Evolutionary conservation across 768 basidiomycete species (phyloP), one percentile per base, ranked within the genome.

Genomic region (Paxillus involutus): DNA sequence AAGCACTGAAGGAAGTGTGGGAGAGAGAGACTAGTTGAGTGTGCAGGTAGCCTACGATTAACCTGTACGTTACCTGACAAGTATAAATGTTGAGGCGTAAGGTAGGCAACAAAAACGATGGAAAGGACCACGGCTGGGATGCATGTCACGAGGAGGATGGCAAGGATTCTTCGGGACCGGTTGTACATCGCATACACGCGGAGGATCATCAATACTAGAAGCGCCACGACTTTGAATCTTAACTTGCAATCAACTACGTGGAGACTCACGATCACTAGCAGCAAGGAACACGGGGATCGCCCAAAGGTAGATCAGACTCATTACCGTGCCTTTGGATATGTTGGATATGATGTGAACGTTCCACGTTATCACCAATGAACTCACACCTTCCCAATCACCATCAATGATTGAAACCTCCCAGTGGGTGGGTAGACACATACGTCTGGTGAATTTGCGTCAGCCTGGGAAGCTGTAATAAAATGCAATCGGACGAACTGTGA

Each of bases 151-250:
- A 63, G 11, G 16, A 63, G 55, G 14, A 57, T 10, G 16, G 6
- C 4, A 2, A 59, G 24, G 4, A 63, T 33, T 5, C 1, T 16
- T 14, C 17, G 57, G 19, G 60, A 63, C 32, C 19, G 45, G 12
- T 42, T 8, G 52, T 53, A 62, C 44, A 63, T 59, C 13, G 58
- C 49, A 24, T 47, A 51, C 1, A 63, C 52, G 16, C 61, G 62
- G 16, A 63, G 47, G 17, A 60, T 47, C 61, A 63, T 63, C 37
- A 63, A 39, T 3, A 63, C 61, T 63, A 13, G n/a, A 12, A 14
- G 12, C 12, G 2, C 33, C 4, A 12, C 32, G 16, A 35, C 1
- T 3, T 21, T 9, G 16, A 52, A 19, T 13, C 32, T 4, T 6
- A 17, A 30, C 19, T 11, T 4, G 0, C 8, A 42, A 17, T 9